Percentiles rank a stretch among this genome's conserved stretches.
These are phyloP conservation scores for Mycotypha africana DNA, from an alignment of 371 early-diverging fungal genomes.

Conservation along the genomic window DNA sequence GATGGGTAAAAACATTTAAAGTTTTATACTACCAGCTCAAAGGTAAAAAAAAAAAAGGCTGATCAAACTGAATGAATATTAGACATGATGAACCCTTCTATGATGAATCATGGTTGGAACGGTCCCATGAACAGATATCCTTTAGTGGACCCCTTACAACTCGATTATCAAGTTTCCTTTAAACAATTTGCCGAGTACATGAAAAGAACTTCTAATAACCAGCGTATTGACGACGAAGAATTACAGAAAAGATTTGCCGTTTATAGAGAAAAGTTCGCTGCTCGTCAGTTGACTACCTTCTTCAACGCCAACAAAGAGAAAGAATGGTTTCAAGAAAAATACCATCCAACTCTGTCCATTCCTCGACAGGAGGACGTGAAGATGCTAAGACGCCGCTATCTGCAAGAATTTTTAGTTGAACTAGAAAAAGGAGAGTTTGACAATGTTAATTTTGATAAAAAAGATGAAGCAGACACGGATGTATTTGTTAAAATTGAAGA, in stretches of 20 bases:
- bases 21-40: neutral
- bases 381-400: conserved; percentile 47
- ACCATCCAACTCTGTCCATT: conserved; percentile 66
- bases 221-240: conserved; percentile 73
- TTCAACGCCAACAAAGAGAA: conserved; percentile 75
- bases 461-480: conserved; percentile 9
- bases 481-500: neutral
- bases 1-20: conserved; percentile 20
- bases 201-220: conserved; percentile 40
- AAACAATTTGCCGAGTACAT: conserved; percentile 76
- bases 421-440: conserved; percentile 74
- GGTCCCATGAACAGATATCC: no score
- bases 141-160: conserved; percentile 65
- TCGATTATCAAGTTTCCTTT: conserved; percentile 75
- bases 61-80: no score
- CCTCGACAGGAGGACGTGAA: conserved; percentile 53
- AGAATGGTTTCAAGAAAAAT: conserved; percentile 92
- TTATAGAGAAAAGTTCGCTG: conserved; percentile 74
- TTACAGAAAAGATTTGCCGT: conserved; percentile 69
- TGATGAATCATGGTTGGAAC: conserved; percentile 17
- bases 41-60: neutral
- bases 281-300: conserved; percentile 64
- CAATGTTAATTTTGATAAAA: conserved; percentile 56
- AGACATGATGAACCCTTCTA: conserved; percentile 25
- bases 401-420: conserved; percentile 55